Evolutionary conservation across 768 basidiomycete species (phyloP), one percentile per base, ranked within the genome.

Genomic region (Mycena haematopus): DNA sequence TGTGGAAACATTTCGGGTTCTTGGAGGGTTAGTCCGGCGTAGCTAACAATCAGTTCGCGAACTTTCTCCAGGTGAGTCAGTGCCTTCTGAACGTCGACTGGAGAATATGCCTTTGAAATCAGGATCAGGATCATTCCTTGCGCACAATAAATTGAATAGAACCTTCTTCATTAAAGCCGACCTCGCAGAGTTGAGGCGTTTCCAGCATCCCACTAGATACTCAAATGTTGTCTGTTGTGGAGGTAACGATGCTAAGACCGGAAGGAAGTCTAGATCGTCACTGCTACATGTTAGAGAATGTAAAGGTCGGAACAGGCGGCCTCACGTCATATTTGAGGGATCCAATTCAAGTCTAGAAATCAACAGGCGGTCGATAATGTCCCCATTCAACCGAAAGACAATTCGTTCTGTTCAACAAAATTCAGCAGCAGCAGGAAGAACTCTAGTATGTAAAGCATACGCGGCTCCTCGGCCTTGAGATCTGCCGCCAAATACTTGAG

Each of bases 1-100:
- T 97, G 93, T 51, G 94, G 92, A 68, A 99, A 99, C 90, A 98
- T 96, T 40, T 88, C 88, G 1, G 96, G 92, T 62, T 96, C 95
- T 76, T 96, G 94, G 11, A 99, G 79, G 24, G 85, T 91, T 51
- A 98, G 82, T 6, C 95, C 96, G 13, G 89, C 86, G 76, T 97
- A 97, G 59, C 90, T 93, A 66, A 99, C 86, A 52, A 98, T 75
- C 17, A 97, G 81, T 59, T 90, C 84, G n/a, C 90, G 88, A 38
- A 92, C 73, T 73, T 88, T 93, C 45, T 95, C 91, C 22, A 94
- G 79, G n/a, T 84, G 74, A 29, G 71, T 75, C 13, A 84, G 74
- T 33, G 92, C 94, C 66, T 78, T 78, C 63, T 88, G 83, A 9
- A 84, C 79, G 51, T 90, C 88, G 31, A 84, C 77, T 24, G 87